Percentiles rank a stretch among this genome's conserved stretches.
These are phyloP conservation scores for Colletotrichum agaves DNA, from an alignment of 2,329 filamentous ascomycete species.

Conservation along the genomic window DNA sequence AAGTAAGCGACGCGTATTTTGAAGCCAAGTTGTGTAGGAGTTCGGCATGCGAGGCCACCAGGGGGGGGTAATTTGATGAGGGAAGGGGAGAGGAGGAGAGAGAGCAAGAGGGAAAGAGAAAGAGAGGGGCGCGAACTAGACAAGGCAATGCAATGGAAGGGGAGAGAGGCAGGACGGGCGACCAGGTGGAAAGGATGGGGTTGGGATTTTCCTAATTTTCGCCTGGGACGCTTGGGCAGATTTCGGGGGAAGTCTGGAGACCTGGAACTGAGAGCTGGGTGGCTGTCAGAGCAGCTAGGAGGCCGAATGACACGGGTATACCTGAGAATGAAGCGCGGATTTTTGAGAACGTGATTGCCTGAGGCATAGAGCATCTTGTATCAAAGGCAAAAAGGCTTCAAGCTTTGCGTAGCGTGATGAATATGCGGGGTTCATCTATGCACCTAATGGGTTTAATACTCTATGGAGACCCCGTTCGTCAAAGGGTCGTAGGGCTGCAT, in stretches of 20 bases:
- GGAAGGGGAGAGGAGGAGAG: conserved; percentile 18
- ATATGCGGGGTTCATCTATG: too few species aligned
- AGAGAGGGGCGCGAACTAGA: conserved; percentile 29
- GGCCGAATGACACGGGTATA: conserved; percentile 19
- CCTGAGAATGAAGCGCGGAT: conserved; percentile 34
- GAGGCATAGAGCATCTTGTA: conserved; percentile 20
- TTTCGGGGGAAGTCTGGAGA: conserved; percentile 34
- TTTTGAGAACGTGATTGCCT: conserved; percentile 36
- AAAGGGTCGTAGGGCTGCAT: too few species aligned
- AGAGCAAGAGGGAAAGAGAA: conserved; percentile 13
- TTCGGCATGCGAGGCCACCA: conserved; percentile 35
- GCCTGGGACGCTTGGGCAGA: conserved; percentile 38
- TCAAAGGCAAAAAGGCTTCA: conserved; percentile 14
- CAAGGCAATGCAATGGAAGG: conserved; percentile 28
- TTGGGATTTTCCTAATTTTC: conserved; percentile 43
- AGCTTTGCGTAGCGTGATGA: background rate
- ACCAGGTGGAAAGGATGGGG: conserved; percentile 41
- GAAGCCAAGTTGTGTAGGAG: conserved; percentile 28
- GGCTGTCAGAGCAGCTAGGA: conserved; percentile 5
- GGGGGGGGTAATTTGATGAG: conserved; percentile 25
- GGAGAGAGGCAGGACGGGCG: conserved; percentile 24
- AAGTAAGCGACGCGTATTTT: conserved; percentile 18
- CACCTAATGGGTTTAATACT: too few species aligned
- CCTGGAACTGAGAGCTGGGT: conserved; percentile 26
- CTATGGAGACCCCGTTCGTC: too few species aligned